Percentiles rank a stretch among this genome's conserved stretches.
phyloP scores from a whole-genome alignment of 2,329 filamentous ascomycete genomes.

The Exophiala alcalophila region DNA sequence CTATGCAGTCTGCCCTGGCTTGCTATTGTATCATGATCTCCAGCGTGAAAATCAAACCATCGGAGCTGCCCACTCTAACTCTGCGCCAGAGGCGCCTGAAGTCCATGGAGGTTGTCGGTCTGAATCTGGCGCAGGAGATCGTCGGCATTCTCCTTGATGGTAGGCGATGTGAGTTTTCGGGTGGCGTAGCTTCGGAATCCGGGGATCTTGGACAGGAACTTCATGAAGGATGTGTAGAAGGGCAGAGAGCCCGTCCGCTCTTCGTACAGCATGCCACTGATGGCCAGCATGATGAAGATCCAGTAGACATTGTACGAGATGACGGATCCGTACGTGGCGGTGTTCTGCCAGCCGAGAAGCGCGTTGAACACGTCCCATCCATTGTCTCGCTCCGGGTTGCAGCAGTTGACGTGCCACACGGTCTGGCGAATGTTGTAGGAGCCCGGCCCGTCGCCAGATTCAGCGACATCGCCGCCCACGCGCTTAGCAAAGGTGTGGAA shows the following conservation, averaged over 20 bases:
- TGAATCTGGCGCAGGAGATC: too few relatives aligned
- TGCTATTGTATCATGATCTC: too few relatives aligned
- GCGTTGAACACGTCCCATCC: constrained; percentile 87
- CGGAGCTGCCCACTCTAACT: too few relatives aligned
- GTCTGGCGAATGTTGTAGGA: constrained; percentile 75
- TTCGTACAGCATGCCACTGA: constrained; percentile 63
- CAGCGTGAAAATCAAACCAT: too few relatives aligned
- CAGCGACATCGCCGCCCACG: constrained; percentile 55
- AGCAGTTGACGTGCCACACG: constrained; percentile 85
- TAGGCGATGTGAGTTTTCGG: constrained; percentile 20
- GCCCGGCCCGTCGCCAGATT: constrained; percentile 65
- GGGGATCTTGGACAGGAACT: constrained; percentile 28
- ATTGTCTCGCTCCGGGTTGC: constrained; percentile 68
- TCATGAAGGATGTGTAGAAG: constrained; percentile 25
- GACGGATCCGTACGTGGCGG: constrained; percentile 81
- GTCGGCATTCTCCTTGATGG: too few relatives aligned
- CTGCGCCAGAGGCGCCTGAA: too few relatives aligned
- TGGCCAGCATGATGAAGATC: constrained; percentile 65
- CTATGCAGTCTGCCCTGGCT: too few relatives aligned
- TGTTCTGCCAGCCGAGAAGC: constrained; percentile 83
- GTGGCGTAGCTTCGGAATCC: constrained; percentile 27
- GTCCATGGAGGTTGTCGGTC: too few relatives aligned
- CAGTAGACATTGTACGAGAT: constrained; percentile 88
- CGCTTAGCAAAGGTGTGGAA: constrained; percentile 64
- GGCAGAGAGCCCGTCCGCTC: constrained; percentile 45